phyloP scores from a whole-genome alignment of 208 protist species.

The Naegleria lovaniensis region DNA sequence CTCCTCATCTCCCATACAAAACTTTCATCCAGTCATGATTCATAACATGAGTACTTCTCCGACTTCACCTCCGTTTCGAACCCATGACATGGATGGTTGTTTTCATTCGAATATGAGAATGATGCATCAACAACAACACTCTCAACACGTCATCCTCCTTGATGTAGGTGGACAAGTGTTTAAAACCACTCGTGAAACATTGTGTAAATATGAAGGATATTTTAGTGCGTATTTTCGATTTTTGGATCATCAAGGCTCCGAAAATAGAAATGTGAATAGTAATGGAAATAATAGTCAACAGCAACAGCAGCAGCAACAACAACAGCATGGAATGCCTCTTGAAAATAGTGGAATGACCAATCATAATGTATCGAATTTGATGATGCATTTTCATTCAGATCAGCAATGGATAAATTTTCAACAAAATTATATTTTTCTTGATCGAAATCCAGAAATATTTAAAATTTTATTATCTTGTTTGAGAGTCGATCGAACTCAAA shows the following conservation, averaged over 20 bases:
- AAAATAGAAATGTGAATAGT: too few relatives aligned
- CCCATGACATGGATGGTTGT: too few relatives aligned
- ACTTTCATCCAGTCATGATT: too few relatives aligned
- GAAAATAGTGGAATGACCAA: too few relatives aligned
- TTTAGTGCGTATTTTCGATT: neutral
- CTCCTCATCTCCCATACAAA: too few relatives aligned
- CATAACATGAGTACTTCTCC: too few relatives aligned
- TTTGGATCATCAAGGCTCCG: neutral
- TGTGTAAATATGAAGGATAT: neutral
- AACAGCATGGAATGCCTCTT: too few relatives aligned
- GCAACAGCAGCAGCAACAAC: too few relatives aligned
- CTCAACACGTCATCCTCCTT: neutral
- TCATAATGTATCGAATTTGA: neutral
- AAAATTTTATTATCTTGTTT: neutral
- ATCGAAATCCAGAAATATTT: neutral
- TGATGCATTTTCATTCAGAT: neutral
- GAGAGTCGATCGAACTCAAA: neutral
- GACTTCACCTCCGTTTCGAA: too few relatives aligned
- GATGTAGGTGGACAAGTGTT: neutral
- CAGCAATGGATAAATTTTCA: neutral
- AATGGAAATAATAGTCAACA: too few relatives aligned
- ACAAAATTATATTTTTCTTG: neutral
- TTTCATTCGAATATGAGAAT: too few relatives aligned
- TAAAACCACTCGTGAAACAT: neutral
- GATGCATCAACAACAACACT: neutral